Evolutionary conservation across 805 yeast species (phyloP).

Genomic region (Grigorovia yakushimaensis): DNA sequence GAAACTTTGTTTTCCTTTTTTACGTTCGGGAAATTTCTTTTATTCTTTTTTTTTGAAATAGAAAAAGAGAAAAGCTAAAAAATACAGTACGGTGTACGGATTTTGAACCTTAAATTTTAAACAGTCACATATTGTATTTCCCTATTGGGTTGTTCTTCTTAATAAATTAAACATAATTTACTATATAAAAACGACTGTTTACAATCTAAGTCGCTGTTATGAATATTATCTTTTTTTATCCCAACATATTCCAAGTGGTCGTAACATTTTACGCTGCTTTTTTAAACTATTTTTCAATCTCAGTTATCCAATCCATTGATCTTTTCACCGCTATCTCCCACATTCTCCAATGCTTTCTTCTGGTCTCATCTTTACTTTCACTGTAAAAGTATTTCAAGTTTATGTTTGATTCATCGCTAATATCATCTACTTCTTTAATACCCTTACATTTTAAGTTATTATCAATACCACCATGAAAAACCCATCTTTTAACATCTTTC

Average conservation of each 20-base stretch:
- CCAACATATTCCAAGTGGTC: too few relatives aligned
- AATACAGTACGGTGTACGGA: too few relatives aligned
- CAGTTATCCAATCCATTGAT: slow-evolving; percentile 66
- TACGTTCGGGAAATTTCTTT: not conserved
- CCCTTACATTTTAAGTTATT: not conserved
- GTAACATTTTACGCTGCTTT: too few relatives aligned
- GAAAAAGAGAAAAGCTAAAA: too few relatives aligned
- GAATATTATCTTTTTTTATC: not conserved
- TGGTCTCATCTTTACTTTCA: slow-evolving; percentile 42
- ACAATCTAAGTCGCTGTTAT: not conserved
- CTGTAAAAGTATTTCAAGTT: slow-evolving; percentile 30
- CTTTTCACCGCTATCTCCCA: slow-evolving; percentile 85
- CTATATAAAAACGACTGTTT: too few relatives aligned
- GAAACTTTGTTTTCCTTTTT: not conserved
- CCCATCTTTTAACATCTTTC: slow-evolving; percentile 77
- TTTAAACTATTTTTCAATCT: slow-evolving; percentile 6
- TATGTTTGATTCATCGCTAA: slow-evolving; percentile 4
- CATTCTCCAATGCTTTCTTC: slow-evolving; percentile 57
- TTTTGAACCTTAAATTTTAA: too few relatives aligned
- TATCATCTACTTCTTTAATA: not conserved
- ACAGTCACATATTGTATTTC: too few relatives aligned
- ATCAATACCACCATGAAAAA: slow-evolving; percentile 72
- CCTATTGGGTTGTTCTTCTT: too few relatives aligned
- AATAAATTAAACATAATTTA: too few relatives aligned
- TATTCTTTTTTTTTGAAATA: too few relatives aligned